Evolutionary conservation across 129 eudicot species (phyloP), one percentile per base, ranked within the genome.

Genomic region (Helianthus tuberosus): DNA sequence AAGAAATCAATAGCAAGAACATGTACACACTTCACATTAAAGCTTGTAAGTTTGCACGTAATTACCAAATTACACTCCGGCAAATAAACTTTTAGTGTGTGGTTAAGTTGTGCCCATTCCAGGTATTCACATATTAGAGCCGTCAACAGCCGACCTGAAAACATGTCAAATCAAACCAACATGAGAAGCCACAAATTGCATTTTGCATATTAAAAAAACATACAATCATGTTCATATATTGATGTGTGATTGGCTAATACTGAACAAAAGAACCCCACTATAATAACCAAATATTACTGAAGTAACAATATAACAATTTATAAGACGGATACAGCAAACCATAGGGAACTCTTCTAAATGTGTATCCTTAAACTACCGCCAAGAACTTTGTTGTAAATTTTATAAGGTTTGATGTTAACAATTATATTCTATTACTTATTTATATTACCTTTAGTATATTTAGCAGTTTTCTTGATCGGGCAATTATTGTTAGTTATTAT

Each of bases 61-160:
- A 20, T 70, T 91, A 94, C 99, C 99, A 94, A 52, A 81, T 94
- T 94, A 66, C 91, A 88, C 81, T 91, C 99, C 3, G 99, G 96
- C 69, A 88, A 67, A 81, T 88, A 94, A 67, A 94, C 94, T 82
- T 94, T 94, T 50, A 83, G 72, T 3, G 99, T 90, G 82, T 94
- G 97, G 83, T 61, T 85, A 60, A 94, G 83, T 75, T 91, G 87
- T 68, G 99, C 97, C 99, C 99, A 91, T 75, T 94, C 99, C 91
- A 94, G 77, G 82, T 94, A 94, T 82, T 94, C 99, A 82, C 99
- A 94, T 79, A 94, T 75, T 64, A 94, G 80, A 47, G 99, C 93
- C 44, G 93, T 94, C 70, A 94, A 79, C 51, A 94, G 87, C 75
- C 87, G 84, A 69, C 99, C 99, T 94, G 96, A 53, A 78, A 78